Percentiles rank a stretch among this genome's conserved stretches.
Conservation (phyloP, 176 grass and related monocot species). For the Carex myosuroides region DNA sequence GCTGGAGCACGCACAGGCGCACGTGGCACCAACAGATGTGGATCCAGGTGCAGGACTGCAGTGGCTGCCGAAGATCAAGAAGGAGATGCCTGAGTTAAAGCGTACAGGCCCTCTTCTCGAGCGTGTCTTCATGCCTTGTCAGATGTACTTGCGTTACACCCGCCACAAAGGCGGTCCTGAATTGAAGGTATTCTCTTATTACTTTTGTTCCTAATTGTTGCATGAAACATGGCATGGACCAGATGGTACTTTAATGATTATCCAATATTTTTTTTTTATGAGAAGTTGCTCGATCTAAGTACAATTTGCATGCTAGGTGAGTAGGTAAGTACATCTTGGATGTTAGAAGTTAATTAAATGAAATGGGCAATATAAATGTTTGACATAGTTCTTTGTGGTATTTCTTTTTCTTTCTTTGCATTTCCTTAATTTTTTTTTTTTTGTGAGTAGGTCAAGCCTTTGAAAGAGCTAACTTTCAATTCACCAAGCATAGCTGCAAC, state of each 20-base stretch:
- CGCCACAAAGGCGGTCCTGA: slow-evolving; percentile 93
- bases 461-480: slow-evolving; percentile 92
- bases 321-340: neutral
- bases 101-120: slow-evolving; percentile 90
- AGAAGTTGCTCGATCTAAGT: neutral
- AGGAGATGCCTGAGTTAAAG: slow-evolving; percentile 71
- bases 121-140: slow-evolving; percentile 95
- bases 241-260: neutral
- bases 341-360: slow-evolving; percentile 4
- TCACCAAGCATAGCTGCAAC: slow-evolving; percentile 85
- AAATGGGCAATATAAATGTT: neutral
- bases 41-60: slow-evolving; percentile 99
- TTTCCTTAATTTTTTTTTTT: slow-evolving; percentile 18
- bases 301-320: neutral
- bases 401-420: slow-evolving; percentile 24
- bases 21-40: slow-evolving; percentile 92
- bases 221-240: neutral
- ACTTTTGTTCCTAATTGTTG: neutral
- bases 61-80: slow-evolving; percentile 92
- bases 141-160: slow-evolving; percentile 93
- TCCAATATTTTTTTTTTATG: neutral
- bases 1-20: slow-evolving; percentile 95
- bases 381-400: slow-evolving; percentile 11
- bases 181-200: slow-evolving; percentile 50
- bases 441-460: slow-evolving; percentile 73